Evolutionary conservation across 495 filamentous ascomycete species (phyloP), one percentile per base, ranked within the genome.

Genomic region (Bombardia bombarda): DNA sequence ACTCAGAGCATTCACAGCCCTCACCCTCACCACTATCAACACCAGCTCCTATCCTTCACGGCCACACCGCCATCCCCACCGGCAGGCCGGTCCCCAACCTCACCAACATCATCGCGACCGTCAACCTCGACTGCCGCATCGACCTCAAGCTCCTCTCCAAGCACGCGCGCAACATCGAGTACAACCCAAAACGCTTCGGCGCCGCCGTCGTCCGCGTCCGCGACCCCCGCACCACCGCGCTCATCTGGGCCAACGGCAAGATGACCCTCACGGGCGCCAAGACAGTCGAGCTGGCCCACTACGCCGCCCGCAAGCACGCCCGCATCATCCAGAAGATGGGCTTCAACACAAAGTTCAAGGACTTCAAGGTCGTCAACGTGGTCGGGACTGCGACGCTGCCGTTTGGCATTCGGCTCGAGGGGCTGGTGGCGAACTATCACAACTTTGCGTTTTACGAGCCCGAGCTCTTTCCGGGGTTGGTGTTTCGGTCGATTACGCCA

Each of bases 301-400:
- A 96, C 49, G 90, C 90, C 1, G 90, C 82, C n/a, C 79, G 89
- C 57, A 95, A 94, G 67, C 95, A 95, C 67, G 89, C 90, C 19
- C 84, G 90, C 51, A 90, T 93, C 60, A 93, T 96, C 52, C 90
- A 95, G 69, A 97, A 97, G 69, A 84, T 94, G 45, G 90, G 90
- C 37, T 96, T 95, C 77, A 86, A 87, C 46, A 86, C 87, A 32
- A 90, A 87, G 74, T 97, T 96, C 67, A 87, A 81, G 38, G 88
- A 97, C 64, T 97, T 96, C 75, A 94, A 94, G 74, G 94, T 96
- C 60, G 90, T 96, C 72, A 97, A 97, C 66, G 93, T 95, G 42
- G 89, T 96, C 46, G 89, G 85, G 43, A 90, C 86, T 19, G 93
- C 85, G 61, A 86, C 93, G 51, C 89, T 94, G 73, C 92, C 90